Conservation (phyloP, 1,284 basidiomycete species). For the Malassezia globosa region DNA sequence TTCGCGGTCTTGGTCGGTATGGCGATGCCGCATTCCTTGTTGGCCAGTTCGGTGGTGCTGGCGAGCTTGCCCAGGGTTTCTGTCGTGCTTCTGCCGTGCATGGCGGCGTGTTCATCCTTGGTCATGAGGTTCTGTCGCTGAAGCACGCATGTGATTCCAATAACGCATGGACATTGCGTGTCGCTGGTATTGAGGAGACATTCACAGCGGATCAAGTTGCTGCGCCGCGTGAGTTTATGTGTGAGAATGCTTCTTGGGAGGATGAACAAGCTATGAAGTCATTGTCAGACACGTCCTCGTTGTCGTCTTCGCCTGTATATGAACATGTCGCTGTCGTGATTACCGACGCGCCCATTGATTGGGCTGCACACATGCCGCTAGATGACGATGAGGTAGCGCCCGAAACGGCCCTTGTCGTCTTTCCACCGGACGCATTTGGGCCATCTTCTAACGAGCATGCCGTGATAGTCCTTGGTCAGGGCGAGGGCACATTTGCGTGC, state of each 20-base stretch:
- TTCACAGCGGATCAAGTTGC: conserved; percentile 48
- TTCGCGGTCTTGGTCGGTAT: conserved; percentile 72
- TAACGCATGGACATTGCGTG: conserved; percentile 35
- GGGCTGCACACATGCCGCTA: conserved; percentile 4
- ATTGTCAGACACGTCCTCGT: not conserved
- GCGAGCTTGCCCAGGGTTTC: conserved; percentile 42
- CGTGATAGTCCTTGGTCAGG: conserved; percentile 58
- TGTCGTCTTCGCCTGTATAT: not conserved
- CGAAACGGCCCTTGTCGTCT: conserved; percentile 66
- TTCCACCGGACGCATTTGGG: conserved; percentile 59
- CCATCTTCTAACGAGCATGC: conserved; percentile 48
- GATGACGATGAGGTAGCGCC: not conserved
- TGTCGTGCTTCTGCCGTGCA: conserved; percentile 37
- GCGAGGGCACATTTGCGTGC: conserved; percentile 71
- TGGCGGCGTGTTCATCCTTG: conserved; percentile 34
- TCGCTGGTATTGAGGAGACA: conserved; percentile 55
- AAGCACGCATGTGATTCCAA: conserved; percentile 18
- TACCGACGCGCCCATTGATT: conserved; percentile 21
- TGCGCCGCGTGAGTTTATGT: not conserved
- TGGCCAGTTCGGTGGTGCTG: conserved; percentile 75
- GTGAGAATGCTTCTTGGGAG: not conserved
- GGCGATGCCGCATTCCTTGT: conserved; percentile 82
- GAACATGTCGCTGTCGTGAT: conserved; percentile 20
- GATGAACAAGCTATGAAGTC: too few species aligned
- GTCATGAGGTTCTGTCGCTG: conserved; percentile 17